Evolutionary conservation across 1,139 yeast genomes (phyloP), one percentile per base, ranked within the genome.

Genomic region (Taphrina deformans): DNA sequence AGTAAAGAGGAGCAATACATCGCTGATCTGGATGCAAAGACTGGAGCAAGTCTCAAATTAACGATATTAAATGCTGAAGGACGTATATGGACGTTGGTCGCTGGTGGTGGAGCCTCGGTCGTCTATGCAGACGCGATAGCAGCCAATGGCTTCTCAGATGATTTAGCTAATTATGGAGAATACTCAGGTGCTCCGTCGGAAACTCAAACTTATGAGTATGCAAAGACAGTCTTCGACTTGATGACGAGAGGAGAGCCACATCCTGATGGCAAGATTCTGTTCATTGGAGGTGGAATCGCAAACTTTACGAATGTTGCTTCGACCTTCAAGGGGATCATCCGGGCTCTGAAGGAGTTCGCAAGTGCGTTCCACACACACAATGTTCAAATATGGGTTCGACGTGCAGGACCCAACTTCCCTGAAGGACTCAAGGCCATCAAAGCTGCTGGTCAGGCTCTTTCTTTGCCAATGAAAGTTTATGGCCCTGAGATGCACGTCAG

Each of bases 401-500:
- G 82, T 50, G 82, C 82, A 65, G 82, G 82, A 50, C 82, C 82
- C 66, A 79, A 79, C 76, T 79, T 81, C 81, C 70, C 69, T 18
- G 68, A 66, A 46, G 82, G 82, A 68, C 74, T 79, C 67, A 76
- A 81, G 50, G 76, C 79, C 63, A 75, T 79, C 73, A 77, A 76
- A 74, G 74, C 75, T 62, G 80, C 80, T 53, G 81, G 81, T 55
- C 80, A 79, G 71, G 81, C 79, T 70, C 75, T 79, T 44, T 78
- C 76, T 55, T 71, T 79, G 68, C 80, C 80, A 52, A 78, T 79
- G 82, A 81, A 79, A 73, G 78, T 79, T 67, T 79, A 76, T 69
- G 82, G 82, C 16, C 82, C 82, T n/a, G 82, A 79, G 69, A 79
- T 79, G 81, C 82, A 79, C 69, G 82, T 79, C 35, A 75, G 79